Evolutionary conservation across 2,329 filamentous ascomycete genomes (phyloP), one percentile per base, ranked within the genome.

Genomic region (Aulographum hederae): DNA sequence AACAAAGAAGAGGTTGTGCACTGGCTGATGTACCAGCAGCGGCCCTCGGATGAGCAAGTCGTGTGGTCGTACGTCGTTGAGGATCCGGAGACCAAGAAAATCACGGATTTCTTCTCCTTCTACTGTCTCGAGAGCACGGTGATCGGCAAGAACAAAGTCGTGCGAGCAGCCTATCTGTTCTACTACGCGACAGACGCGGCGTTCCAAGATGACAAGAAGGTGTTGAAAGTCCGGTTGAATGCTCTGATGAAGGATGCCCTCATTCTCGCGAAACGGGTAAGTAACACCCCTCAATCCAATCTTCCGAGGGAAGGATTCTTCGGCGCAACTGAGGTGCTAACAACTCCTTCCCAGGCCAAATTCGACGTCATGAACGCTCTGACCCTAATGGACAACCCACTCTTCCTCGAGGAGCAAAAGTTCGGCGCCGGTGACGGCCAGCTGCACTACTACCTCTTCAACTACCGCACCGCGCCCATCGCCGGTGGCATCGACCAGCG

Each of bases 291-390:
- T n/a, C 6, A 11, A 18, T 29, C n/a, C 34, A 38, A 18, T n/a
- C n/a, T n/a, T n/a, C n/a, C n/a, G n/a, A n/a, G n/a, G n/a, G n/a
- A n/a, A n/a, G n/a, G n/a, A n/a, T n/a, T n/a, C n/a, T n/a, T n/a
- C n/a, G n/a, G n/a, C n/a, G n/a, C n/a, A n/a, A n/a, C n/a, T n/a
- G n/a, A 36, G 14, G 14, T 26, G 8, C 14, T 15, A 8, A 10
- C 8, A 15, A 29, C 27, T 15, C 16, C 21, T n/a, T n/a, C 16
- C 27, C 42, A 71, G 60, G 65, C 61, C 47, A 74, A 78, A 41
- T 94, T 95, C 47, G 89, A 98, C 51, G 89, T 98, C 36, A 91
- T 95, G 64, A 98, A 98, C 48, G 86, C 84, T 0, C 66, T 98
- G 34, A 92, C 85, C 0, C 65, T 94, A 25, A 76, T 93, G 56